Evolutionary conservation across 257 asterid genomes (phyloP), one percentile per base, ranked within the genome.

Genomic region (Gentiana straminea): DNA sequence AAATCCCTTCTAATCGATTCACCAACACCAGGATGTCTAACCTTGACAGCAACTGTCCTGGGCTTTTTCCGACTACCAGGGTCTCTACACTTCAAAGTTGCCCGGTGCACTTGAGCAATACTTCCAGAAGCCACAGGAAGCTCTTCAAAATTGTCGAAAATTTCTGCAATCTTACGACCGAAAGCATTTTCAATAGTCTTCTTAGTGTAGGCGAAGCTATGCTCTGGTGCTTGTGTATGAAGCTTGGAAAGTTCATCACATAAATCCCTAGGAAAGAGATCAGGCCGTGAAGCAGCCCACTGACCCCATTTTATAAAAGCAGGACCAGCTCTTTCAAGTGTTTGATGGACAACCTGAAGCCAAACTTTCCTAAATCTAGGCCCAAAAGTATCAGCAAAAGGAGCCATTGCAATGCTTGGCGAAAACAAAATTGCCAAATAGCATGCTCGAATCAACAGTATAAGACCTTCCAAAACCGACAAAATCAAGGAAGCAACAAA

Each of bases 261-360:
- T 72, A 91, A 70, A 71, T 91, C 98, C 55, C 57, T 59, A 11
- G 97, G 95, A 52, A 91, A 91, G 43, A 87, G 86, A 78, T 91
- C 98, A 0, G 97, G 98, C 33, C 98, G 84, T 39, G 98, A 83
- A 58, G 95, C 98, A 33, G 97, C 98, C 98, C 98, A 91, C 66
- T 87, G 98, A 66, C 98, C 98, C 98, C 96, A 91, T 71, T 91
- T 91, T 71, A 91, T 91, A 66, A 91, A 91, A 1, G 97, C 98
- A 13, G 98, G 98, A 33, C 98, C 98, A 8, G 98, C 98, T 63
- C 75, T 68, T 77, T 84, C 96, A 11, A 91, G 82, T 13, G 98
- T 91, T 37, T 62, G 79, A 64, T 73, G 98, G 64, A 91, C 89
- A 67, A 79, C 79, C 62, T 79, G 90, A 62, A 91, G 95, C 98